phyloP scores from a whole-genome alignment of 768 basidiomycete species.

The Phlegmacium glaucopus region DNA sequence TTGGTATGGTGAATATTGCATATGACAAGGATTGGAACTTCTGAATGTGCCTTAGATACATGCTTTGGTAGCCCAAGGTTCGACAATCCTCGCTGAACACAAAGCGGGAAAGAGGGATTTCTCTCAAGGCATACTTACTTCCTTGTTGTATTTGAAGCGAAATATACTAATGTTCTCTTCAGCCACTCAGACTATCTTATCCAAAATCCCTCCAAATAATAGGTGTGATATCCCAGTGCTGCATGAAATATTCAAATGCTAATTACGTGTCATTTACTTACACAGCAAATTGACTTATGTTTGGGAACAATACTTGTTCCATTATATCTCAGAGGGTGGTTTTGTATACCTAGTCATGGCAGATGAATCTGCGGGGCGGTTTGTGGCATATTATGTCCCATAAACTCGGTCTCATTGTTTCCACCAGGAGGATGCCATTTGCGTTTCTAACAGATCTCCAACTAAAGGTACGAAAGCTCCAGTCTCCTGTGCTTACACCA shows the following conservation, averaged over 20 bases:
- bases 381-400: conserved; percentile 18
- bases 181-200: conserved; percentile 88
- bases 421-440: conserved; percentile 81
- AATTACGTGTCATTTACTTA: conserved; percentile 6
- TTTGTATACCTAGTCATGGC: conserved; percentile 92
- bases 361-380: conserved; percentile 90
- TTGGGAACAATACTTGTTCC: conserved; percentile 92
- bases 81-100: conserved; percentile 85
- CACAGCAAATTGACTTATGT: conserved; percentile 79
- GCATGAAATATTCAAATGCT: background rate
- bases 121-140: conserved; percentile 65
- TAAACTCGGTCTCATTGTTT: background rate
- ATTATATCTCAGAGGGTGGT: conserved; percentile 88
- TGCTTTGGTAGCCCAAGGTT: conserved; percentile 75
- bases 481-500: conserved; percentile 1
- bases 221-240: conserved; percentile 36
- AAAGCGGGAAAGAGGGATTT: conserved; percentile 80
- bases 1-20: background rate
- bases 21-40: no score
- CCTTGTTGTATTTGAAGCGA: background rate
- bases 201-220: conserved; percentile 92
- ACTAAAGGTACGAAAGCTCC: conserved; percentile 46
- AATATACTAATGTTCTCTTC: conserved; percentile 1
- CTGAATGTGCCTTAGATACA: conserved; percentile 53
- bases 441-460: conserved; percentile 89